Conservation (phyloP, 352 stramenopile genomes). For the Globisporangium uncinulatum region DNA sequence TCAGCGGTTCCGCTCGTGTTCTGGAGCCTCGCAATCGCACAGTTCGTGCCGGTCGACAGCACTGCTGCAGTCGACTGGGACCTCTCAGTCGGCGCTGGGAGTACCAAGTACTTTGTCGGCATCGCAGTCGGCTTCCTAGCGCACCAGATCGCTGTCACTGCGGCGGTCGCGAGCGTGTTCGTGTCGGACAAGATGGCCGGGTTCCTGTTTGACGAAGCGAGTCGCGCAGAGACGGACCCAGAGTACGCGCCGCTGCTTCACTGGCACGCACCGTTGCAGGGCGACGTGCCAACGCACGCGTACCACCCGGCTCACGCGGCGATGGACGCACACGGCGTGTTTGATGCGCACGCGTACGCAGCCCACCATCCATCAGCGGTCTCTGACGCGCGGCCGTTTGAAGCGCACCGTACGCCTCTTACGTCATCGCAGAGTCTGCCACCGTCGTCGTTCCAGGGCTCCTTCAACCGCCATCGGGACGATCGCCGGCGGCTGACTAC, state of each 20-base stretch:
- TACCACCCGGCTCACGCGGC: conserved; percentile 13
- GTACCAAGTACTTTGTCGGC: conserved; percentile 30
- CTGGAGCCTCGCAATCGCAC: conserved; percentile 34
- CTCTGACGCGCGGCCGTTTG: not conserved
- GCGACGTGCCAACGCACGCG: conserved; percentile 12
- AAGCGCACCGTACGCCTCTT: not conserved
- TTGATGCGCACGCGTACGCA: not conserved
- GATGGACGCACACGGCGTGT: conserved; percentile 7
- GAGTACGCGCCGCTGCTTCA: conserved; percentile 20
- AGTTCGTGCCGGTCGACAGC: conserved; percentile 25
- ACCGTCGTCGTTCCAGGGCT: not conserved
- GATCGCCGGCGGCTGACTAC: not conserved
- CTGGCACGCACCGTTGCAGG: conserved; percentile 12
- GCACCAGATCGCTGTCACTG: conserved; percentile 48
- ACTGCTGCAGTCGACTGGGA: conserved; percentile 2
- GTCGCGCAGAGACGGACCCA: conserved; percentile 2
- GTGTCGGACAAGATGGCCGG: conserved; percentile 42
- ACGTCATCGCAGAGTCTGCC: conserved; percentile 4
- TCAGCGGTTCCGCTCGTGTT: conserved; percentile 36
- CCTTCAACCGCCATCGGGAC: not conserved
- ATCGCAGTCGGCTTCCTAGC: conserved; percentile 57
- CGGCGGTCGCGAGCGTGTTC: conserved; percentile 29
- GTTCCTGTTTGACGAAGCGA: conserved; percentile 32
- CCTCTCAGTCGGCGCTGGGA: conserved; percentile 6
- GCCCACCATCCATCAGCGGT: too few relatives aligned